Evolutionary conservation across 2,329 filamentous ascomycete species (phyloP), one percentile per base, ranked within the genome.

Genomic region (Teratosphaeria zuluensis): DNA sequence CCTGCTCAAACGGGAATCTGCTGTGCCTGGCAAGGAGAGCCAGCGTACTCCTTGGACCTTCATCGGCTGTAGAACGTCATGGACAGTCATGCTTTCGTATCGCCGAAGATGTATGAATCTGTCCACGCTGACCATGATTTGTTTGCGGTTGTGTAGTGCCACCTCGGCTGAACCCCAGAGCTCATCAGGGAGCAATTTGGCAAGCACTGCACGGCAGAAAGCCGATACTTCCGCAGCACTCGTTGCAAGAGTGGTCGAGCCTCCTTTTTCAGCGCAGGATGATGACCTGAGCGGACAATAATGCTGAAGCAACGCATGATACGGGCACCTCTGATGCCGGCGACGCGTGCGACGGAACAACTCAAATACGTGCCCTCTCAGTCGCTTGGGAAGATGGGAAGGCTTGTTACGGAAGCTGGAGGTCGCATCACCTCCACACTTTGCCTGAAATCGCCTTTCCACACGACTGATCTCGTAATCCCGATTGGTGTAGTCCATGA

Each of bases 401-500:
- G 12, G 55, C 28, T 55, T 52, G 8, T 31, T 21, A 32, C 24
- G 48, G 31, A 31, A 53, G 51, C 28, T 31, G 51, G 51, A 31
- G 5, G 14, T 14, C 11, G 16, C 21, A 30, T 33, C 24, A 53
- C 16, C 28, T 11, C 31, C 14, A 33, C 19, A n/a, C 28, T 31
- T 53, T 53, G 28, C 51, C 19, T 53, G 12, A 14, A 8, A 21
- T 4, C 21, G 14, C 51, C n/a, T 56, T 24, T 31, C 24, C 28
- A 52, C 51, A 31, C 53, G 46, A 3, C 68, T 65, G 59, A 96
- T 92, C 68, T 97, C 92, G 11, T 89, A 81, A 68, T 97, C 92
- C 19, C 92, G 85, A 11, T 90, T 72, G 0, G 88, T 92, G 69
- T 96, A 95, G 71, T 96, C 91, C 68, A 90, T 89, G 68, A 92